A percentile compares a stretch with the other conserved stretches of the same genome.
Conservation (phyloP, 2,329 filamentous ascomycete genomes). For the Xylaria multiplex region DNA sequence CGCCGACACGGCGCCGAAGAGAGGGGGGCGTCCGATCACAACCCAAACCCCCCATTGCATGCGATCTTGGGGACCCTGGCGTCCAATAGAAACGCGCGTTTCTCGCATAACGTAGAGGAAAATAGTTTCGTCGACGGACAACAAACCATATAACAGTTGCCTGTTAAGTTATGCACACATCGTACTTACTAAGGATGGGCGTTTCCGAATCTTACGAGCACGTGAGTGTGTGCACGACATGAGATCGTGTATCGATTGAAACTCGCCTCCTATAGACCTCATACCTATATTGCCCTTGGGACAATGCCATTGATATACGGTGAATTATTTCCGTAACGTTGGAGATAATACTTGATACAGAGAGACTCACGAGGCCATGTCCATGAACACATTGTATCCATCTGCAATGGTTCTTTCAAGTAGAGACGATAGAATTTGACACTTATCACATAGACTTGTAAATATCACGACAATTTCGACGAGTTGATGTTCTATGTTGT, state of each 20-base stretch:
- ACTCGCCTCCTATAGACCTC: background rate
- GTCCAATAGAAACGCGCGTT: background rate
- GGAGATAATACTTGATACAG: background rate
- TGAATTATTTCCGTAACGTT: background rate
- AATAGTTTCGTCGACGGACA: background rate
- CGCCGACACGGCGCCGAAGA: slow-evolving; percentile 30
- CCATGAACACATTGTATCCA: background rate
- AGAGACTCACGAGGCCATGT: background rate
- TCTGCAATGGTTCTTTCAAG: background rate
- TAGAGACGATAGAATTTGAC: background rate
- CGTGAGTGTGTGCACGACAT: slow-evolving; percentile 11
- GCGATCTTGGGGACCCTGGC: background rate
- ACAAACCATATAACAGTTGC: background rate
- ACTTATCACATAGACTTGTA: background rate
- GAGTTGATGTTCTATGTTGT: background rate
- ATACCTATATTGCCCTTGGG: no score
- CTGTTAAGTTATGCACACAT: slow-evolving; percentile 3
- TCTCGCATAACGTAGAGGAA: background rate
- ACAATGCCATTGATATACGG: background rate
- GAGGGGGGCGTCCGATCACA: background rate
- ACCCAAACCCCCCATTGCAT: slow-evolving; percentile 14
- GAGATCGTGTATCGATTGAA: background rate
- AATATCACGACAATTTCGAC: background rate
- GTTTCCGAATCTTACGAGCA: background rate
- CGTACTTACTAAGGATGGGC: background rate